Base-by-base conservation (phyloP, 129 eudicot genomes). In the Saposhnikovia divaricata region DNA sequence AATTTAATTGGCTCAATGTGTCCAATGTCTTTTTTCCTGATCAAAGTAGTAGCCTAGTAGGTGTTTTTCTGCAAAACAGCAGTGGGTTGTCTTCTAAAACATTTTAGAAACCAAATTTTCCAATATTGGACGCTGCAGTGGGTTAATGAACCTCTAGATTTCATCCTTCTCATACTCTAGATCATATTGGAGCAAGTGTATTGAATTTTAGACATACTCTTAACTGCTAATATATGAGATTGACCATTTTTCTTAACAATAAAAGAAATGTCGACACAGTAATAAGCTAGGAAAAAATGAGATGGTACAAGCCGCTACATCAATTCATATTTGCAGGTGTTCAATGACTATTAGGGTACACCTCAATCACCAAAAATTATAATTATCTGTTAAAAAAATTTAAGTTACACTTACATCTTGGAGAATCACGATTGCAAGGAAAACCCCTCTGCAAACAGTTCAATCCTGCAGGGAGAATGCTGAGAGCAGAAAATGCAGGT, bases 361-460 rank as follows among this genome's bases (percentile, higher is more conserved):
- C 63, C 25, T 55, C 25, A 1, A 55, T 25, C 34, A n/a, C 4
- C 15, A 59, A n/a, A 21, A 9, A 9, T 2, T 23, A n/a, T 8
- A n/a, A n/a, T n/a, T 9, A 0, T 2, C 31, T 8, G 31, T n/a
- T n/a, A n/a, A 23, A 9, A 55, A 23, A 8, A 13, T 40, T 7
- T 7, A 57, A 23, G 31, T 23, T 9, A 75, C 15, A 85, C 97
- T 80, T 85, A 93, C 97, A 91, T 70, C 44, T 84, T 39, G 97
- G 97, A 5, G 86, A 23, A 21, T 85, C 91, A 61, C 93, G 89
- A 75, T 77, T 59, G 87, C 97, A 93, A 65, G 96, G 91, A 28
- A 89, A 93, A 78, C 85, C 79, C 42, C 93, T 70, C 79, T 93
- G 97, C 38, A 93, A 88, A 81, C 97, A 93, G 42, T 85, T 65